Evolutionary conservation across 495 filamentous ascomycete genomes (phyloP).

Genomic region (Penicillium turbatum): DNA sequence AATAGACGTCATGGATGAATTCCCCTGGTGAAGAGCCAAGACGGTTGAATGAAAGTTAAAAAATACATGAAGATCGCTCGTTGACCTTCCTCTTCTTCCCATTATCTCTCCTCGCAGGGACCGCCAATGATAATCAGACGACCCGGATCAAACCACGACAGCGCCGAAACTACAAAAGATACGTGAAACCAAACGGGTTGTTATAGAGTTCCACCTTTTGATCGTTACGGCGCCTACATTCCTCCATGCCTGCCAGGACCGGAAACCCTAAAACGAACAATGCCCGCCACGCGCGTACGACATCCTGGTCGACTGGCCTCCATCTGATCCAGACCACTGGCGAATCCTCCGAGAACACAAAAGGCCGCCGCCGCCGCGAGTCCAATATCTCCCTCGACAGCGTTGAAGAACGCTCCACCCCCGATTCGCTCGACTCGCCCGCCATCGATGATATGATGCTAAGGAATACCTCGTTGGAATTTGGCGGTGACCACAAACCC

Average conservation of each 20-base stretch:
- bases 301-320: constrained; percentile 41
- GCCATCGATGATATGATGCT: constrained; percentile 20
- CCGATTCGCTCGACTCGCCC: constrained; percentile 25
- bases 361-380: constrained; percentile 34
- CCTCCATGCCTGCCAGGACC: constrained; percentile 26
- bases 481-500: constrained; percentile 18
- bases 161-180: constrained; percentile 13
- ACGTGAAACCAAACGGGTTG: constrained; percentile 20
- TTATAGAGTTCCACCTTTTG: not conserved
- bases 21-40: constrained; percentile 3
- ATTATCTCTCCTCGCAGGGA: not conserved
- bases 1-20: not conserved
- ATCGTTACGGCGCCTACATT: constrained; percentile 12
- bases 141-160: not conserved
- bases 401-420: constrained; percentile 34
- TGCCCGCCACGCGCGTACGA: constrained; percentile 41
- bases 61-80: not conserved
- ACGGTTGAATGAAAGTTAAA: not conserved
- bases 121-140: constrained; percentile 9
- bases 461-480: constrained; percentile 38
- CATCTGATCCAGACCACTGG: constrained; percentile 23
- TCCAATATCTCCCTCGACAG: constrained; percentile 37
- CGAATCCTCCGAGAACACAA: constrained; percentile 27
- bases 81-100: not conserved
- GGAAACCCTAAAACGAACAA: constrained; percentile 28